phyloP scores from a whole-genome alignment of 1,284 basidiomycete genomes.

The Moesziomyces globuligerus region DNA sequence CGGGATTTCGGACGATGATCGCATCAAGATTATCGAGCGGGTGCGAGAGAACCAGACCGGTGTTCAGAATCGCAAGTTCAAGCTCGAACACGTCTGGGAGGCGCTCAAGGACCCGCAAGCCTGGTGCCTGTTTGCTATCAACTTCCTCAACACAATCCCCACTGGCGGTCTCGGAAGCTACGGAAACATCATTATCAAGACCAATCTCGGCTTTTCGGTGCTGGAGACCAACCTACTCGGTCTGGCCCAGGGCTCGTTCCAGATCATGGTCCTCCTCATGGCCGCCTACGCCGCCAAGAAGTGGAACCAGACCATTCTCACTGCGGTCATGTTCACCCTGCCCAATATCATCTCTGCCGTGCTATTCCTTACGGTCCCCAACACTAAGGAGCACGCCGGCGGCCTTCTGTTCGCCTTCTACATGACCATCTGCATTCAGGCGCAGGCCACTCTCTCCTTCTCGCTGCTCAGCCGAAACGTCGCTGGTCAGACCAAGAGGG shows the following conservation, averaged over 20 bases:
- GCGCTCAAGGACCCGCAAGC: slow-evolving; percentile 70
- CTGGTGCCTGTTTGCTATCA: slow-evolving; percentile 65
- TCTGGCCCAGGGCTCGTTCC: slow-evolving; percentile 54
- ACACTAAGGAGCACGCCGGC: slow-evolving; percentile 30
- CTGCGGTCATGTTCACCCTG: slow-evolving; percentile 46
- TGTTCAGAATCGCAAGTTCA: slow-evolving; percentile 73
- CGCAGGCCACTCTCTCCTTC: slow-evolving; percentile 49
- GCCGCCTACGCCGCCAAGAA: slow-evolving; percentile 36
- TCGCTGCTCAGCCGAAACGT: slow-evolving; percentile 70
- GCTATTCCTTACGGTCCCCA: slow-evolving; percentile 44
- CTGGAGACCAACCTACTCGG: slow-evolving; percentile 60
- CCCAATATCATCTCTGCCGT: slow-evolving; percentile 60
- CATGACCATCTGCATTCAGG: slow-evolving; percentile 42
- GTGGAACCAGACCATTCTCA: slow-evolving; percentile 61
- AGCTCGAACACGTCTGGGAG: slow-evolving; percentile 71
- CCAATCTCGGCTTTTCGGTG: slow-evolving; percentile 60
- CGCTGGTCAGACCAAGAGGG: slow-evolving; percentile 52
- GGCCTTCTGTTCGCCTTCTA: slow-evolving; percentile 45
- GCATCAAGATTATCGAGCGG: slow-evolving; percentile 71
- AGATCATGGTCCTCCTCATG: slow-evolving; percentile 40
- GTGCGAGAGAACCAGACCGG: slow-evolving; percentile 72
- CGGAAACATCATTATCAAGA: slow-evolving; percentile 70
- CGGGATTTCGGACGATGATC: slow-evolving; percentile 71
- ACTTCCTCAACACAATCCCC: slow-evolving; percentile 72
- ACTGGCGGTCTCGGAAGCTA: slow-evolving; percentile 70